phyloP scores from a whole-genome alignment of 306 rosid species.

The Sicyos edulis region DNA sequence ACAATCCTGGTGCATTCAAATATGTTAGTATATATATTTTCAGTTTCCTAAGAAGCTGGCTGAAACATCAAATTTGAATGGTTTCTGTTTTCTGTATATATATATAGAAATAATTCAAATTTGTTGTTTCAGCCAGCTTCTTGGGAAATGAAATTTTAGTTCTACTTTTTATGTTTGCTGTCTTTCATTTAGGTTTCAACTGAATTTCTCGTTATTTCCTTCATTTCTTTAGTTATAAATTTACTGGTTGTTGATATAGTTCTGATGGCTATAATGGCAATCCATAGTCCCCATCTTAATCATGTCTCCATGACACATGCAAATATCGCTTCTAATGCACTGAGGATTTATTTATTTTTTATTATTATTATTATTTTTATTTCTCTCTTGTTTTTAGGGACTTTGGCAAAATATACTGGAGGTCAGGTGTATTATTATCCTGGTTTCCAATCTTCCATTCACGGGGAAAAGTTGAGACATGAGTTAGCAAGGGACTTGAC shows the following conservation, averaged over 20 bases:
- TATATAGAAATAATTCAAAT: neutral
- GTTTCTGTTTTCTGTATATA: too few relatives aligned
- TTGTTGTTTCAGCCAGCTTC: neutral
- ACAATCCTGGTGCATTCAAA: neutral
- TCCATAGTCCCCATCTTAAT: neutral
- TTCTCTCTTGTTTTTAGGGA: constrained; percentile 46
- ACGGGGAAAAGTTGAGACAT: constrained; percentile 84
- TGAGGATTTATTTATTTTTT: constrained; percentile 2
- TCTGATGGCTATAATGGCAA: constrained; percentile 10
- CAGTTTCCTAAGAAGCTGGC: too few relatives aligned
- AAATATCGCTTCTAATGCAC: neutral
- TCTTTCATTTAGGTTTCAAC: neutral
- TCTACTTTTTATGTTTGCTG: neutral
- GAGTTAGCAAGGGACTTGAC: constrained; percentile 92
- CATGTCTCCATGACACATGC: neutral
- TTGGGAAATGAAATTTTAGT: neutral
- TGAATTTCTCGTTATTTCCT: neutral
- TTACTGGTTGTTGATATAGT: neutral
- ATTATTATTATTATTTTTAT: too few relatives aligned
- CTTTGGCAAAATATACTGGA: constrained; percentile 93
- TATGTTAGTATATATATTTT: neutral
- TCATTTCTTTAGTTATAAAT: neutral
- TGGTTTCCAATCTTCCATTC: constrained; percentile 65
- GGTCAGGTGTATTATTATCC: constrained; percentile 93
- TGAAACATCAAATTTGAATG: too few relatives aligned